These are phyloP conservation scores for Conoideocrella luteorostrata DNA, from an alignment of 2,329 filamentous ascomycete species.

Conservation along the genomic window DNA sequence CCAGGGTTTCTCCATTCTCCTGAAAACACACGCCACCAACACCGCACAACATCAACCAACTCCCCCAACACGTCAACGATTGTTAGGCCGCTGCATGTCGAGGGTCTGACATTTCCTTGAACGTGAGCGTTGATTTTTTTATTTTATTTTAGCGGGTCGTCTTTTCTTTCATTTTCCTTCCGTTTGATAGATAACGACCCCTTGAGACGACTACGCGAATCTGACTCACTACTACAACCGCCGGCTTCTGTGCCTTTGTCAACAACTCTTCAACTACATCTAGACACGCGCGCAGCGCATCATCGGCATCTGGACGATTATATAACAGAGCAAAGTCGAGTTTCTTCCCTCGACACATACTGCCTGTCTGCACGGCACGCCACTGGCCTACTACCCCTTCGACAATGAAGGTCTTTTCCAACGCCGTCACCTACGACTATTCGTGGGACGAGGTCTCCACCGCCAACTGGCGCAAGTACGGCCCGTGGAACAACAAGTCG, in stretches of 20 bases:
- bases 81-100: background rate
- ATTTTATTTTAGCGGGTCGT: conserved; percentile 2
- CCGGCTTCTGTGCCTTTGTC: background rate
- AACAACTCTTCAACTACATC: too few relatives aligned
- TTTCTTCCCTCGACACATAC: background rate
- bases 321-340: too few relatives aligned
- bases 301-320: too few relatives aligned
- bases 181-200: background rate
- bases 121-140: background rate
- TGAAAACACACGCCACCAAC: background rate
- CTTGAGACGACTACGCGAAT: background rate
- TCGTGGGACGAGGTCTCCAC: conserved; percentile 98
- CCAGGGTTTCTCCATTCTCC: background rate
- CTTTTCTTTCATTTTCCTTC: conserved; percentile 1
- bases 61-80: background rate
- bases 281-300: too few relatives aligned
- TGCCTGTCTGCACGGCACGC: background rate
- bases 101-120: background rate
- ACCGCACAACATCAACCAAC: background rate
- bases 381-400: too few relatives aligned
- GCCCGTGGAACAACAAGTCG: conserved; percentile 98
- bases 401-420: conserved; percentile 92
- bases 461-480: conserved; percentile 98
- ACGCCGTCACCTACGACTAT: conserved; percentile 86
- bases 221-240: too few relatives aligned